phyloP scores from a whole-genome alignment of 140 eudicot genomes.

The Oenanthe javanica region DNA sequence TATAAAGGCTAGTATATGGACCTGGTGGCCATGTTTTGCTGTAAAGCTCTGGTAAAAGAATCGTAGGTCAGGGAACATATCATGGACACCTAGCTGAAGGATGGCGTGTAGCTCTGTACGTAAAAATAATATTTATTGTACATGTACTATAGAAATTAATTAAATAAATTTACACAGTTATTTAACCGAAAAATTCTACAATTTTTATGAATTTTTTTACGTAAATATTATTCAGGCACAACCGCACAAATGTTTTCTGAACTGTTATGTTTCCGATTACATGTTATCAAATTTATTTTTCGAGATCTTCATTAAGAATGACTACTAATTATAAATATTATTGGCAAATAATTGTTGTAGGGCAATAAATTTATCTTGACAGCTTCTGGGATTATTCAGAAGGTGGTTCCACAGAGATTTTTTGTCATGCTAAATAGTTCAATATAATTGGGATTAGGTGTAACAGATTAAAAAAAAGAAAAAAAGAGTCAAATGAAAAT shows the following conservation, averaged over 20 bases:
- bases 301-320: neutral
- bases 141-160: neutral
- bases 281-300: no score
- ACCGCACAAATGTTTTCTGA: no score
- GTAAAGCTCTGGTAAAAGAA: neutral
- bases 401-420: neutral
- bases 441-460: neutral
- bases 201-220: no score
- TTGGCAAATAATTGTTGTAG: neutral
- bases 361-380: neutral
- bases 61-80: neutral
- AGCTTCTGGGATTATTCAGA: neutral
- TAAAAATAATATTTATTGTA: neutral
- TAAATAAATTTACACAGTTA: no score
- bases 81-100: neutral
- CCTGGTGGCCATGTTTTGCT: constrained; percentile 1
- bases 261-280: no score
- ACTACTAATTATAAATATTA: neutral
- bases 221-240: no score
- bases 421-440: neutral
- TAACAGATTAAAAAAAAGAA: neutral
- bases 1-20: no score
- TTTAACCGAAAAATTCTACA: no score
- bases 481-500: no score
- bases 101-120: neutral